Base-by-base conservation (phyloP, 1,284 basidiomycete genomes). In the Anthracocystis setariae region DNA sequence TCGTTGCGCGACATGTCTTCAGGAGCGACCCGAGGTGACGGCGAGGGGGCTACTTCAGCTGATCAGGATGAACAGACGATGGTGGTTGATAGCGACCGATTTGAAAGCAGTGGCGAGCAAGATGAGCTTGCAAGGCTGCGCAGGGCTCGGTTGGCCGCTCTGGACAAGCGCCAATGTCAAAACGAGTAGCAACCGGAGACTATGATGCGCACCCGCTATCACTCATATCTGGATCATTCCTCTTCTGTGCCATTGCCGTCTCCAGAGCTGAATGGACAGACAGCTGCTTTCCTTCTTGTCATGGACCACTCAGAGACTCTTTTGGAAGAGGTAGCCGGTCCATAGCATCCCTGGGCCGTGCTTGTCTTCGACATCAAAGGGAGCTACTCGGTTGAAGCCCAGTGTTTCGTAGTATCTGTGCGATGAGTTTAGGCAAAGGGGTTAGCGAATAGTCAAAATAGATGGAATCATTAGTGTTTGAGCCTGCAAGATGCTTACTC, bases 371-470 rank as follows among this genome's bases (percentile, higher is more conserved):
- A 73, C 66, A 7, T 69, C 71, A 35, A 73, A 73, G 1, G 47
- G 33, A 2, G 57, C 65, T 8, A 65, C 17, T 20, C 46, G 46
- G 7, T 17, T 35, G 52, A 69, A 73, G 23, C 71, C 71, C 5
- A 62, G 45, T 20, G 32, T 48, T 23, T 66, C 48, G 23, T 73
- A 73, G 56, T 73, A 70, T 18, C 70, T 73, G 47, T n/a, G n/a
- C n/a, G n/a, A n/a, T n/a, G n/a, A n/a, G n/a, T n/a, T n/a, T n/a
- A n/a, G n/a, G n/a, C n/a, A n/a, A n/a, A n/a, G n/a, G n/a, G n/a
- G n/a, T 29, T 29, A 12, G 29, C 5, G 12, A 12, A 29, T 29
- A 29, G 29, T 29, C 29, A 29, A 29, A n/a, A n/a, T n/a, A n/a
- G n/a, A n/a, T n/a, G n/a, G n/a, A n/a, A n/a, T n/a, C n/a, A n/a